Evolutionary conservation across 331 rosid genomes (phyloP).

Genomic region (Pyracantha coccinea): DNA sequence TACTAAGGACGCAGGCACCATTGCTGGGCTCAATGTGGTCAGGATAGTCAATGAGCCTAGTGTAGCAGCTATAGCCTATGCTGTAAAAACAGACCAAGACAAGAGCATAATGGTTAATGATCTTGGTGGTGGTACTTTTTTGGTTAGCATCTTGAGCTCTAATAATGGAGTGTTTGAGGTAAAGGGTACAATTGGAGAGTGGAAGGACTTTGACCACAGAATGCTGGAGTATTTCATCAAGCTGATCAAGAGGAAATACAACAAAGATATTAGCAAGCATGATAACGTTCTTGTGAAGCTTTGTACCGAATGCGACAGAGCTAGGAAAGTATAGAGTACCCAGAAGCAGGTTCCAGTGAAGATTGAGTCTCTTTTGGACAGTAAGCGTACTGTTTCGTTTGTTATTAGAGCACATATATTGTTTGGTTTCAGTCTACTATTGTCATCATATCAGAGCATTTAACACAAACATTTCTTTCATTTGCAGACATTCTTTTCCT

Average conservation of each 20-base stretch:
- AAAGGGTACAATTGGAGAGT: slow-evolving; percentile 46
- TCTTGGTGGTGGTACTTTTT: slow-evolving; percentile 61
- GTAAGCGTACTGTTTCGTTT: slow-evolving; percentile 7
- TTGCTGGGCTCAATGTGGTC: slow-evolving; percentile 47
- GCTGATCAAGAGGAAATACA: slow-evolving; percentile 42
- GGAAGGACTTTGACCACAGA: slow-evolving; percentile 54
- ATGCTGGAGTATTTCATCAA: slow-evolving; percentile 50
- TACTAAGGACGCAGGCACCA: slow-evolving; percentile 41
- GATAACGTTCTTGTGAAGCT: slow-evolving; percentile 50
- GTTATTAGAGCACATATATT: neutral
- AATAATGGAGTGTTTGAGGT: slow-evolving; percentile 57
- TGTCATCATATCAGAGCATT: neutral
- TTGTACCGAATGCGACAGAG: slow-evolving; percentile 49
- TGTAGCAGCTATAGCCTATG: slow-evolving; percentile 52
- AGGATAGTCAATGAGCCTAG: slow-evolving; percentile 49
- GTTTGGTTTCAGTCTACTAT: neutral
- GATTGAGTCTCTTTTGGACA: slow-evolving; percentile 42
- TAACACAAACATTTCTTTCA: neutral
- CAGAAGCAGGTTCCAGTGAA: slow-evolving; percentile 50
- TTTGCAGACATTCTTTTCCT: slow-evolving; percentile 37
- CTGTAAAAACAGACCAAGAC: slow-evolving; percentile 42
- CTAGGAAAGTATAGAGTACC: slow-evolving; percentile 46
- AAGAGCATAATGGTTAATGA: slow-evolving; percentile 41
- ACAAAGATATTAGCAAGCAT: slow-evolving; percentile 42
- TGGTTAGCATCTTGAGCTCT: slow-evolving; percentile 47